Evolutionary conservation across 352 stramenopile genomes (phyloP).

Genomic region (Phytophthora idaei): DNA sequence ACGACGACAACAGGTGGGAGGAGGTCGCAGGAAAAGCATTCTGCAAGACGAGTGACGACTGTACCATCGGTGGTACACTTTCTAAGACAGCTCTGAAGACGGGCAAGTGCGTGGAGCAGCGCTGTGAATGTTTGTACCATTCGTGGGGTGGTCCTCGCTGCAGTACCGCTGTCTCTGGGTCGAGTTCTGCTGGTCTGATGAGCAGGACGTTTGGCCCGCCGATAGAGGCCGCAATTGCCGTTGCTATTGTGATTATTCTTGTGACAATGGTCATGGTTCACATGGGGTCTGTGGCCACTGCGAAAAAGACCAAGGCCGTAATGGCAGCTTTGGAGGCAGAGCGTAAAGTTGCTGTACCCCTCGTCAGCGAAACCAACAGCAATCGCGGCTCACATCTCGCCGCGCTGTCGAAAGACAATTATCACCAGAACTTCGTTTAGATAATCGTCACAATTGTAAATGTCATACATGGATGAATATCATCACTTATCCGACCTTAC

Average conservation of each 20-base stretch:
- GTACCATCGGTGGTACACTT: slow-evolving; percentile 49
- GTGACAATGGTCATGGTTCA: no score
- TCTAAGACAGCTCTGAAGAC: slow-evolving; percentile 41
- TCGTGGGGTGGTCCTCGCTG: slow-evolving; percentile 65
- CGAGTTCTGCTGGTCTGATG: slow-evolving; percentile 16
- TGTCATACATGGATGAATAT: no score
- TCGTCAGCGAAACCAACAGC: slow-evolving; percentile 11
- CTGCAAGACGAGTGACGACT: slow-evolving; percentile 54
- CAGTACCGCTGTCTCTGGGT: slow-evolving; percentile 31
- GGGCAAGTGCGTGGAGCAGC: slow-evolving; percentile 41
- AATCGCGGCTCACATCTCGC: slow-evolving; percentile 8
- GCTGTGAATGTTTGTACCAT: slow-evolving; percentile 50
- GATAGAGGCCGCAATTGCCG: slow-evolving; percentile 37
- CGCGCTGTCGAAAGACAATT: slow-evolving; percentile 35
- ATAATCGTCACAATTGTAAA: no score
- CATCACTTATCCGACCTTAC: no score
- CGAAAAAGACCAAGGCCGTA: slow-evolving; percentile 9
- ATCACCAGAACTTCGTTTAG: slow-evolving; percentile 61
- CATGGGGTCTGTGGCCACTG: no score
- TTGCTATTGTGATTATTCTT: slow-evolving; percentile 19
- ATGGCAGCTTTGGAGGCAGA: slow-evolving; percentile 24
- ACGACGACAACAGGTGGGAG: slow-evolving; percentile 50
- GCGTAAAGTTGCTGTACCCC: slow-evolving; percentile 10
- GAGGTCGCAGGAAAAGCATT: slow-evolving; percentile 51
- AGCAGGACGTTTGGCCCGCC: slow-evolving; percentile 50